Evolutionary conservation across 2,329 filamentous ascomycete species (phyloP).

Genomic region (Neopestalotiopsis clavispora): DNA sequence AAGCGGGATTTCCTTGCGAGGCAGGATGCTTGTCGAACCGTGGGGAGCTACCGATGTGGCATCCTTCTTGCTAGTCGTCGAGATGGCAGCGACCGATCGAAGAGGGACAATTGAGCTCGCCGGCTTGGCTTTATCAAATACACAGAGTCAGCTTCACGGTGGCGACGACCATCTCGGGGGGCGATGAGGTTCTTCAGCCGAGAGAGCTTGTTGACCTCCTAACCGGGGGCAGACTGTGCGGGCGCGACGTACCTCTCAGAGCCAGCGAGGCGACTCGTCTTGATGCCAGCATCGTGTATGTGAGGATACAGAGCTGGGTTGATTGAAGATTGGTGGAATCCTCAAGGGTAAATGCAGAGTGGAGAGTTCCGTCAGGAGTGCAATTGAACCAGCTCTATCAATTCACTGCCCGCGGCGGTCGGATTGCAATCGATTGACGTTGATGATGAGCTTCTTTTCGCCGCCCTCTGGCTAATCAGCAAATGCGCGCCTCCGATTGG

Average conservation of each 20-base stretch:
- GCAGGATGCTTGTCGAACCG: constrained; percentile 58
- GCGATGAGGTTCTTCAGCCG: neutral
- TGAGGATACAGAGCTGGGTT: neutral
- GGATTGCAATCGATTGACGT: constrained; percentile 20
- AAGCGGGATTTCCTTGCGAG: constrained; percentile 74
- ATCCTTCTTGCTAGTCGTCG: constrained; percentile 67
- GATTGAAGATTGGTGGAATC: constrained; percentile 15
- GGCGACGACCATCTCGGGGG: neutral
- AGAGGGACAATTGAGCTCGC: constrained; percentile 67
- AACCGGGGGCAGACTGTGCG: neutral
- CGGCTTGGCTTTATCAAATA: constrained; percentile 63
- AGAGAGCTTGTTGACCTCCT: neutral
- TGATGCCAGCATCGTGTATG: constrained; percentile 44
- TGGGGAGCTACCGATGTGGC: constrained; percentile 62
- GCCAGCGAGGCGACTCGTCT: constrained; percentile 46
- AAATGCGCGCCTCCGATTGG: constrained; percentile 22
- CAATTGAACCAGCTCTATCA: constrained; percentile 4
- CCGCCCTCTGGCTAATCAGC: constrained; percentile 22
- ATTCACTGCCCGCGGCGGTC: constrained; percentile 9
- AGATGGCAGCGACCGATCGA: constrained; percentile 67
- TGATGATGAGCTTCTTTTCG: constrained; percentile 25
- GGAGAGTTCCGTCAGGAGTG: constrained; percentile 16
- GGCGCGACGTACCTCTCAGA: constrained; percentile 42
- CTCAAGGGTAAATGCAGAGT: constrained; percentile 1
- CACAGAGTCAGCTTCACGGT: constrained; percentile 7